phyloP scores from a whole-genome alignment of 2,329 filamentous ascomycete species.

The Drechslerella dactyloides region DNA sequence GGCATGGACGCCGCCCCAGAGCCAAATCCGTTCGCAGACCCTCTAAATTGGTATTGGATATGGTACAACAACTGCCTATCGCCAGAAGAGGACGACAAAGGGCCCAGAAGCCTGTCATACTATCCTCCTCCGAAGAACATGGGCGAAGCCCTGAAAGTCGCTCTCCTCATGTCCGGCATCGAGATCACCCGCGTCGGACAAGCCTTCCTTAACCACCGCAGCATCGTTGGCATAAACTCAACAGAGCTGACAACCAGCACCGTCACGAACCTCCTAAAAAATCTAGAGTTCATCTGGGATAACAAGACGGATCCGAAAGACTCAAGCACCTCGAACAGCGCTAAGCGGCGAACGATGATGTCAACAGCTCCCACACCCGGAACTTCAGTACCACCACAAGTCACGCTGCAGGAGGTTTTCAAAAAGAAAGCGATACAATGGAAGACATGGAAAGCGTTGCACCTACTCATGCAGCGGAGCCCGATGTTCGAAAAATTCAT shows the following conservation, averaged over 20 bases:
- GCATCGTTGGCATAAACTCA: not conserved
- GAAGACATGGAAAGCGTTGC: slow-evolving; percentile 15
- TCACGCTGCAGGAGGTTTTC: slow-evolving; percentile 2
- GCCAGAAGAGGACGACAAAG: not conserved
- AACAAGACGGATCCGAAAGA: not conserved
- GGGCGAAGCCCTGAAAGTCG: not conserved
- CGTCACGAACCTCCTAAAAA: not conserved
- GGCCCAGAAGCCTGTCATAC: not conserved
- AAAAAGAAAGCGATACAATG: slow-evolving; percentile 1
- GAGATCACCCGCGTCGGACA: slow-evolving; percentile 10
- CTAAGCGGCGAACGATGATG: not conserved
- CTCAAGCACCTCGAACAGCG: not conserved
- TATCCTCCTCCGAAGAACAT: slow-evolving; percentile 9
- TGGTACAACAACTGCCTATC: slow-evolving; percentile 11
- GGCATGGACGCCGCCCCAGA: not conserved
- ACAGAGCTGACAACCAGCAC: slow-evolving; percentile 4
- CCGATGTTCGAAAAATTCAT: slow-evolving; percentile 5
- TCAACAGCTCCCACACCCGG: not conserved
- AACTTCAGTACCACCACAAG: not conserved
- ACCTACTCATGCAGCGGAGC: not conserved
- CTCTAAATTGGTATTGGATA: slow-evolving; percentile 3
- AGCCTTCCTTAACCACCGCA: slow-evolving; percentile 3
- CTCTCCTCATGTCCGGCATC: not conserved
- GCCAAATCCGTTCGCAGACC: slow-evolving; percentile 9
- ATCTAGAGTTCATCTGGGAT: slow-evolving; percentile 7